Evolutionary conservation across 768 basidiomycete genomes (phyloP).

Genomic region (Phaeolepiota aurea): DNA sequence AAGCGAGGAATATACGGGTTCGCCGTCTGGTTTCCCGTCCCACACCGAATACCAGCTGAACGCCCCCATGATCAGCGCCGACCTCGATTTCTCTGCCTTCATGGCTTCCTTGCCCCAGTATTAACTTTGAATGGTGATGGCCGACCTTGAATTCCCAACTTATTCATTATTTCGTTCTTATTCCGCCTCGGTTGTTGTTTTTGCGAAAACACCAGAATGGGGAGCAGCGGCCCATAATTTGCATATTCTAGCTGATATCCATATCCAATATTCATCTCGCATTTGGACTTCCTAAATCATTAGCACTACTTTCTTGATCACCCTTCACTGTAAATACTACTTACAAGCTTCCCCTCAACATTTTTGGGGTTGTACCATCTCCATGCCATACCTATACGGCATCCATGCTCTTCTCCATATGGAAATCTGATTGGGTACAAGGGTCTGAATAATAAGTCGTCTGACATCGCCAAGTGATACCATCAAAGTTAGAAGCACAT

Average conservation of each 20-base stretch:
- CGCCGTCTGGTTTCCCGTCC: constrained; percentile 13
- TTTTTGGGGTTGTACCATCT: neutral
- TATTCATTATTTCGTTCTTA: constrained; percentile 4
- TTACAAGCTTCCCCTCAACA: neutral
- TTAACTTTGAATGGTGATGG: constrained; percentile 17
- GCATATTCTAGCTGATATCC: neutral
- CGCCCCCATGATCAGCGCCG: constrained; percentile 16
- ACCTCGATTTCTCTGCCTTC: constrained; percentile 25
- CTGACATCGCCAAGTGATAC: too few species aligned
- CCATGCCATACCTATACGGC: neutral
- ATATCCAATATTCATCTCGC: too few species aligned
- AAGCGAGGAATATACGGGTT: constrained; percentile 9
- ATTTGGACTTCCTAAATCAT: neutral
- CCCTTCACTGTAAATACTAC: neutral
- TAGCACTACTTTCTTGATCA: neutral
- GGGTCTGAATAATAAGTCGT: too few species aligned
- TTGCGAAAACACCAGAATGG: too few species aligned
- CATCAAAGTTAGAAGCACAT: constrained; percentile 1
- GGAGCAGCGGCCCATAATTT: too few species aligned
- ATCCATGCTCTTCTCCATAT: constrained; percentile 2
- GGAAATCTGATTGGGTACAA: constrained; percentile 4
- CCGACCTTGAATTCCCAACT: neutral
- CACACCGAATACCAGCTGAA: constrained; percentile 13
- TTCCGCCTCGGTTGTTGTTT: neutral
- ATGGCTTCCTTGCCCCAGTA: constrained; percentile 23